Conservation (phyloP, 179 eudicot species). For the Spergularia azorica region DNA sequence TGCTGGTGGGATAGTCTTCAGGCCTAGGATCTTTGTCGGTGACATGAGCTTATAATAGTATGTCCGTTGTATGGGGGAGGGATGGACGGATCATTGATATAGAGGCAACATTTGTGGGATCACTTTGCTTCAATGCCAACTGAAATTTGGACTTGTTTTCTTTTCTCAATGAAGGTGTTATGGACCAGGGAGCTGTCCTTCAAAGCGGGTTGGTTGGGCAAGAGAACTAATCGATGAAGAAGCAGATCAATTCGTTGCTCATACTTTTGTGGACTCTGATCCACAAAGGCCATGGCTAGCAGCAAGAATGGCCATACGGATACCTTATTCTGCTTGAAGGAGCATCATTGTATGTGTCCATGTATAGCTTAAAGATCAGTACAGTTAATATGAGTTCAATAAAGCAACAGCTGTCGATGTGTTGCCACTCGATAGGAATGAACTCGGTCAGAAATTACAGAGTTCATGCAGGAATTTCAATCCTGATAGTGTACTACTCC, state of each 20-base stretch:
- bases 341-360: neutral
- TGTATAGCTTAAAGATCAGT: conserved; percentile 1
- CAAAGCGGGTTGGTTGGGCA: conserved; percentile 72
- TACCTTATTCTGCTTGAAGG: conserved; percentile 75
- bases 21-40: too few species aligned
- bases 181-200: conserved; percentile 76
- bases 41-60: too few species aligned
- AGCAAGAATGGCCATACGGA: conserved; percentile 67
- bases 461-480: too few species aligned
- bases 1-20: too few species aligned
- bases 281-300: conserved; percentile 76
- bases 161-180: conserved; percentile 55
- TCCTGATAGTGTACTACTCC: too few species aligned
- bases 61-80: too few species aligned
- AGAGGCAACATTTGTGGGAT: neutral
- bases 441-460: too few species aligned
- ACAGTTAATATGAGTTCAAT: neutral
- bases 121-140: neutral
- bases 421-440: too few species aligned
- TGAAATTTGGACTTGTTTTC: neutral
- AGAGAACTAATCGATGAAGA: conserved; percentile 88
- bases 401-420: too few species aligned
- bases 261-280: conserved; percentile 74
- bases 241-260: conserved; percentile 70
- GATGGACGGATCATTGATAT: neutral